phyloP scores from a whole-genome alignment of 2,329 filamentous ascomycete genomes.

The Trichoderma citrinoviride region DNA sequence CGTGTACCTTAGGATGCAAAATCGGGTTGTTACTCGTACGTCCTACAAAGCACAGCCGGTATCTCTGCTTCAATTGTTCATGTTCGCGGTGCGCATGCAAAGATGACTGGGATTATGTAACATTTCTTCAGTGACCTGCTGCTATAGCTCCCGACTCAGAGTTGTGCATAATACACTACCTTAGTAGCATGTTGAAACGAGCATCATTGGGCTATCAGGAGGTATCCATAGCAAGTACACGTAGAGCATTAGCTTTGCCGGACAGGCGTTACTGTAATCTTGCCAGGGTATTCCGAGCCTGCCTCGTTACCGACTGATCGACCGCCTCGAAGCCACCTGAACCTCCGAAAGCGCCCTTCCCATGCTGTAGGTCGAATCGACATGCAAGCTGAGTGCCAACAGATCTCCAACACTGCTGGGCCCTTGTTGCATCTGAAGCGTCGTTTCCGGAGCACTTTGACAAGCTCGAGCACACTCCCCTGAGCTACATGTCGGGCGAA shows the following conservation, averaged over 20 bases:
- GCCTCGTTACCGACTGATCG: not conserved
- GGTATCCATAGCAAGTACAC: no score
- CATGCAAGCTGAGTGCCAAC: not conserved
- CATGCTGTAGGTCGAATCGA: constrained; percentile 1
- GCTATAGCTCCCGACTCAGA: not conserved
- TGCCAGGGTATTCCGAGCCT: no score
- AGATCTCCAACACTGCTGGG: not conserved
- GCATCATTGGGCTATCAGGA: no score
- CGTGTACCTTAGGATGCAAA: no score
- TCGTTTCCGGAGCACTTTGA: not conserved
- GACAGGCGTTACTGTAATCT: not conserved
- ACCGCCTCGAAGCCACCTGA: not conserved
- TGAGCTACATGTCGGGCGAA: constrained; percentile 18
- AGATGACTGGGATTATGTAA: not conserved
- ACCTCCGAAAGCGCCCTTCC: not conserved
- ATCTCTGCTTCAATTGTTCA: no score
- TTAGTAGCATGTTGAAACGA: not conserved
- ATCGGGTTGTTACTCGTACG: no score
- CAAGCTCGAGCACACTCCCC: not conserved
- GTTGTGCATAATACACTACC: not conserved
- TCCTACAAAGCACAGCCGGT: no score
- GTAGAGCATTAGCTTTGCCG: not conserved
- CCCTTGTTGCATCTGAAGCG: not conserved
- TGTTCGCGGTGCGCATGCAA: no score
- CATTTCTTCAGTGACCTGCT: not conserved